Conservation (phyloP, 495 filamentous ascomycete genomes). For the Lasiosphaeria ovina region DNA sequence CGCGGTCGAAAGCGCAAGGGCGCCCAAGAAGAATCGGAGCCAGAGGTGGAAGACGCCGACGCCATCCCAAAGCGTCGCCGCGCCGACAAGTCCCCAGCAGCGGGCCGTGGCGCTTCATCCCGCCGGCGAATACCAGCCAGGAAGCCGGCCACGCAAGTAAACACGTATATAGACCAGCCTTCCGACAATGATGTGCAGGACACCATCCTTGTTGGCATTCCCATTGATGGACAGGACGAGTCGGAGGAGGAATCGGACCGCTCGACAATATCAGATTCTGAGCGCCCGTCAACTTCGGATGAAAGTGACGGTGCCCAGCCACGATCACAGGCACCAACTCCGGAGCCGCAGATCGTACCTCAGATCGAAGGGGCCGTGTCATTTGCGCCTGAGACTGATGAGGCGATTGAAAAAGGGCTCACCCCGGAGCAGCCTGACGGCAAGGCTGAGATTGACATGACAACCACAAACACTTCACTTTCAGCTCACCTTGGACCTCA, state of each 20-base stretch:
- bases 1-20: constrained; percentile 33
- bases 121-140: constrained; percentile 37
- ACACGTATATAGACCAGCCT: constrained; percentile 30
- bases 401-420: constrained; percentile 11
- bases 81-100: constrained; percentile 32
- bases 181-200: constrained; percentile 47
- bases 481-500: neutral
- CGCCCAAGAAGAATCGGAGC: constrained; percentile 26
- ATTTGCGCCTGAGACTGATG: constrained; percentile 13
- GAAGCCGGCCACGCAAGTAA: constrained; percentile 31
- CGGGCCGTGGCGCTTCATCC: constrained; percentile 23
- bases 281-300: constrained; percentile 18
- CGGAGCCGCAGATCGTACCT: constrained; percentile 15
- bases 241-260: constrained; percentile 23
- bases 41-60: constrained; percentile 25
- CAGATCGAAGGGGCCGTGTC: constrained; percentile 17
- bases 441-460: constrained; percentile 4
- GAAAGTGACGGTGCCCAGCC: constrained; percentile 13
- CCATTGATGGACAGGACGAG: constrained; percentile 22
- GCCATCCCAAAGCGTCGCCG: constrained; percentile 23
- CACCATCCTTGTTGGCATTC: constrained; percentile 48
- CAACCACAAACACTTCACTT: neutral
- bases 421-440: constrained; percentile 8
- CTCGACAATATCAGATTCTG: constrained; percentile 24
- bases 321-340: constrained; percentile 16